Percentiles rank a stretch among this genome's conserved stretches.
Evolutionary conservation across 306 rosid genomes (phyloP).

Genomic region (Canavalia gladiata): DNA sequence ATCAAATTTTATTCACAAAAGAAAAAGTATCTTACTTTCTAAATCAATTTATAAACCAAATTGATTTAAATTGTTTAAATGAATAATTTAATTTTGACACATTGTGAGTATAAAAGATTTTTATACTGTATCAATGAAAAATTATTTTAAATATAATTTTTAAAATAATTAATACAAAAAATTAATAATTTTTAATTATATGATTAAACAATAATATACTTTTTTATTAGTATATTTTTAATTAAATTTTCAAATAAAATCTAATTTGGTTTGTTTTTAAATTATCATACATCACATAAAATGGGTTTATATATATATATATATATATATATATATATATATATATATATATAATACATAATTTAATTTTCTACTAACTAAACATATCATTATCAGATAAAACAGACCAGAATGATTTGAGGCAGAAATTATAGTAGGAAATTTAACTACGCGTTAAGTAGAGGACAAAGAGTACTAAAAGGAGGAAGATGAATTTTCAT

Average conservation of each 20-base stretch:
- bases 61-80: neutral
- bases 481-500: neutral
- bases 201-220: too few relatives aligned
- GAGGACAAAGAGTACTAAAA: neutral
- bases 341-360: too few relatives aligned
- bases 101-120: too few relatives aligned
- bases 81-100: too few relatives aligned
- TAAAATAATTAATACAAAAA: too few relatives aligned
- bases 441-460: neutral
- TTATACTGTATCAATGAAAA: too few relatives aligned
- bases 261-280: neutral
- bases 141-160: too few relatives aligned
- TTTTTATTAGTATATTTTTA: too few relatives aligned
- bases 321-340: too few relatives aligned
- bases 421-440: neutral
- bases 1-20: neutral
- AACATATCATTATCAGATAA: neutral
- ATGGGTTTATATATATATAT: neutral
- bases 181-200: too few relatives aligned
- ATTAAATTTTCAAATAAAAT: neutral
- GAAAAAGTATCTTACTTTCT: neutral
- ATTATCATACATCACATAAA: neutral
- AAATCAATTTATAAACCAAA: neutral
- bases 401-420: neutral
- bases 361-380: neutral